Conservation (phyloP, 805 yeast genomes). For the Kuraishia borneana region DNA sequence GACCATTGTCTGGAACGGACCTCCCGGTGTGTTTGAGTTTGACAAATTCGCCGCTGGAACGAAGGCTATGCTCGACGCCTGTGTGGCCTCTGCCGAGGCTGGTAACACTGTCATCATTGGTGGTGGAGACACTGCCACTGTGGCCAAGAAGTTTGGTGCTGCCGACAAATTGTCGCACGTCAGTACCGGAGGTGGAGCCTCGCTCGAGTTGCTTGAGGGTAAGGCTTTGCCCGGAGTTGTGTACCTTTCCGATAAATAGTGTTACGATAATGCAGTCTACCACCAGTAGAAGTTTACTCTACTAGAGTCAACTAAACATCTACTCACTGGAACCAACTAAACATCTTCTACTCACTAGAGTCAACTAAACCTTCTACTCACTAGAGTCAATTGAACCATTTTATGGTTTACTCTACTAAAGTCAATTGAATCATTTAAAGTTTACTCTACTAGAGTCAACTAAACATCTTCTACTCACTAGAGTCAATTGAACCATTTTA, state of each 20-base stretch:
- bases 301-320: no score
- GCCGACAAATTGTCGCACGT: slow-evolving; percentile 95
- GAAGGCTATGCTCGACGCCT: slow-evolving; percentile 79
- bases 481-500: no score
- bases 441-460: no score
- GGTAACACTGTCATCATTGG: slow-evolving; percentile 97
- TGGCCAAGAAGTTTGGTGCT: slow-evolving; percentile 96
- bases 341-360: no score
- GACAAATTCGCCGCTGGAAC: slow-evolving; percentile 89
- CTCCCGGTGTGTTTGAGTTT: slow-evolving; percentile 99
- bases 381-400: no score
- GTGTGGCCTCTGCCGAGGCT: slow-evolving; percentile 72
- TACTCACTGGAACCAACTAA: no score
- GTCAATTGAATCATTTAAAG: no score
- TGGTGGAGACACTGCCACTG: slow-evolving; percentile 99
- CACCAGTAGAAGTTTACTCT: no score
- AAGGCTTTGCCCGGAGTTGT: slow-evolving; percentile 97
- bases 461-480: no score
- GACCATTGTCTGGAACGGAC: slow-evolving; percentile 99
- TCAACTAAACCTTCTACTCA: no score
- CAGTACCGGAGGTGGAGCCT: slow-evolving; percentile 99
- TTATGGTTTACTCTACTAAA: no score
- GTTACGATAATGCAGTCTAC: no score
- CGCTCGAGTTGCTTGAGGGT: slow-evolving; percentile 97
- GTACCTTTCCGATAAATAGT: slow-evolving; percentile 69